Evolutionary conservation across 1,139 yeast genomes (phyloP), one percentile per base, ranked within the genome.

Genomic region (Lodderomyces orthopsilosis): DNA sequence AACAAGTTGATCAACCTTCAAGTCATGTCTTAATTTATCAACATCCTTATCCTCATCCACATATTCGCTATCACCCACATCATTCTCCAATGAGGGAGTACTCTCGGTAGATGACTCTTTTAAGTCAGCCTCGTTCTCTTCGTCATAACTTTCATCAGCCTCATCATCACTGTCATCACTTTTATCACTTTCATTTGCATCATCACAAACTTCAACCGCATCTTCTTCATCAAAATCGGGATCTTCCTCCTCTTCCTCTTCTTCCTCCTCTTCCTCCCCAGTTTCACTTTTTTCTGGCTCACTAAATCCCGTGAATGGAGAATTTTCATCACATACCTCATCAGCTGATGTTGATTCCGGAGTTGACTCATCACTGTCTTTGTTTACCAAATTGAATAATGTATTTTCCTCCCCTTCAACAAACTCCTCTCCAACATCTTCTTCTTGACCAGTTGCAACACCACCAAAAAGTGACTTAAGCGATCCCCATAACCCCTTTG

Each of bases 21-120:
- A 52, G 45, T 59, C 74, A 37, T 61, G 60, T 43, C 65, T 70
- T 41, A 66, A 60, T 37, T 63, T 55, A 15, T 63, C 61, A 32
- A 61, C 56, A 42, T 62, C 65, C 41, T 65, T 73, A 15, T 65
- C 62, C 18, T 56, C 62, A 14, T 48, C 49, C 22, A 40, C 62
- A 33, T 61, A 56, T 41, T 62, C 65, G 41, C 66, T 74, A 13
- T 64, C 61, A 17, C 55, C 61, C 7, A 42, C 47, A 26, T 51
- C 47, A 3, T 39, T 24, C 19, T 17, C 39, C 17, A 12, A 7
- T 10, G 15, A 23, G 6, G 32, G 33, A 3, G 39, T 27, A n/a
- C 32, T 14, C 28, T 18, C 39, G 6, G 26, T 24, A 14, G 39
- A 27, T 9, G 28, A 42, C 5, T 44, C 50, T 2, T 46, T 54